A percentile compares a stretch with the other conserved stretches of the same genome.
Evolutionary conservation across 805 yeast genomes (phyloP).

Genomic region (Candida cerambycidarum): DNA sequence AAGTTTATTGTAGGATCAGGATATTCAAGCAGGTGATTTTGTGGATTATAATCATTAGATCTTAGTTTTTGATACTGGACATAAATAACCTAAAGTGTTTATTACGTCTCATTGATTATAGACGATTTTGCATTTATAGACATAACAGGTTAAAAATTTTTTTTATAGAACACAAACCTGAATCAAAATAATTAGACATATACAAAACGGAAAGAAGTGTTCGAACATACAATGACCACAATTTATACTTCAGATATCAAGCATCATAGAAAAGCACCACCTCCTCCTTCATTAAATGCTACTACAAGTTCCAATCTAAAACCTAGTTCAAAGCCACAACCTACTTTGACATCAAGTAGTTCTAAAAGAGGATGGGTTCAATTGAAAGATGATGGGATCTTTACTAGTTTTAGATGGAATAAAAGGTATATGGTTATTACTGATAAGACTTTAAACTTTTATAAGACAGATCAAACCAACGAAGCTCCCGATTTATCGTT

Average conservation of each 20-base stretch:
- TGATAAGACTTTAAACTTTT: slow-evolving; percentile 73
- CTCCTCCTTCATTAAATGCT: slow-evolving; percentile 31
- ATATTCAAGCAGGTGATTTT: neutral
- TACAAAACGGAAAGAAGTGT: too few relatives aligned
- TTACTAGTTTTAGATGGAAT: slow-evolving; percentile 89
- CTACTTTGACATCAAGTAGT: neutral
- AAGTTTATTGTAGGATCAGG: too few relatives aligned
- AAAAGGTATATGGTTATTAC: slow-evolving; percentile 77
- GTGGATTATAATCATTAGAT: neutral
- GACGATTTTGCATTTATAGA: slow-evolving; percentile 52
- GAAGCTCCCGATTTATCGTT: slow-evolving; percentile 34
- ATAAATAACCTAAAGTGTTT: neutral
- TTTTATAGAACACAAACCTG: too few relatives aligned
- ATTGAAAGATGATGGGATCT: slow-evolving; percentile 83
- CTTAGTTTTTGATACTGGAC: neutral
- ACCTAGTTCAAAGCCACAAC: neutral
- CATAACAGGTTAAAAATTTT: too few relatives aligned
- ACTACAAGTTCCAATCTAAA: neutral
- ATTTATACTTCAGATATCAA: slow-evolving; percentile 42
- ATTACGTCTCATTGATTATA: slow-evolving; percentile 9
- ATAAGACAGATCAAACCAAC: slow-evolving; percentile 43
- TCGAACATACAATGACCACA: slow-evolving; percentile 28
- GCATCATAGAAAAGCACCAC: slow-evolving; percentile 45
- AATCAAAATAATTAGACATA: too few relatives aligned
- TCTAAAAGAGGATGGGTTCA: slow-evolving; percentile 75